Evolutionary conservation across 805 yeast genomes (phyloP).

Genomic region (Yarrowia hollandica): DNA sequence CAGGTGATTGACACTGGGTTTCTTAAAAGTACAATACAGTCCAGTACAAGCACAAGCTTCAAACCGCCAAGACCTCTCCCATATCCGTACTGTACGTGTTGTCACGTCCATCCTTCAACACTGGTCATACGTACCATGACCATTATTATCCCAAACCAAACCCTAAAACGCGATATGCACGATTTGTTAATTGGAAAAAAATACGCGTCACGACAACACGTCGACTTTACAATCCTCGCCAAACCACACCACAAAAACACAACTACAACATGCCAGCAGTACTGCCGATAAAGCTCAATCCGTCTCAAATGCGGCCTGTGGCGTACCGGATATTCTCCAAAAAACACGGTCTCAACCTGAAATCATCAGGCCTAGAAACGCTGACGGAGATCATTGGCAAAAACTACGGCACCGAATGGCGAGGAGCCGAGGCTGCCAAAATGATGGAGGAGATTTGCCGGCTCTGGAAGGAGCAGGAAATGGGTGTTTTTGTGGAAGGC

Average conservation of each 20-base stretch:
- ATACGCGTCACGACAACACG: neutral
- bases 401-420: conserved; percentile 85
- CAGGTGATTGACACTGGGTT: too few relatives aligned
- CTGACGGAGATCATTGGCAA: conserved; percentile 76
- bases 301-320: conserved; percentile 82
- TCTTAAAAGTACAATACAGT: too few relatives aligned
- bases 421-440: conserved; percentile 59
- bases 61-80: too few relatives aligned
- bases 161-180: too few relatives aligned
- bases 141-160: too few relatives aligned
- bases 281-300: conserved; percentile 74
- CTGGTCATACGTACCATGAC: too few relatives aligned
- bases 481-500: conserved; percentile 83
- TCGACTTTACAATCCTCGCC: neutral
- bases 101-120: too few relatives aligned
- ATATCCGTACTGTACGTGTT: too few relatives aligned
- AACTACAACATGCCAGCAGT: conserved; percentile 45
- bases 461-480: conserved; percentile 84
- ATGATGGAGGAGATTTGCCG: conserved; percentile 76
- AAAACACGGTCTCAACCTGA: conserved; percentile 87
- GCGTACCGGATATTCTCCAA: conserved; percentile 89
- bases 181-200: neutral
- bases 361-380: conserved; percentile 74
- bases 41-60: too few relatives aligned
- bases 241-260: neutral